Evolutionary conservation across 306 rosid species (phyloP).

Genomic region (Ochetophila trinervis): DNA sequence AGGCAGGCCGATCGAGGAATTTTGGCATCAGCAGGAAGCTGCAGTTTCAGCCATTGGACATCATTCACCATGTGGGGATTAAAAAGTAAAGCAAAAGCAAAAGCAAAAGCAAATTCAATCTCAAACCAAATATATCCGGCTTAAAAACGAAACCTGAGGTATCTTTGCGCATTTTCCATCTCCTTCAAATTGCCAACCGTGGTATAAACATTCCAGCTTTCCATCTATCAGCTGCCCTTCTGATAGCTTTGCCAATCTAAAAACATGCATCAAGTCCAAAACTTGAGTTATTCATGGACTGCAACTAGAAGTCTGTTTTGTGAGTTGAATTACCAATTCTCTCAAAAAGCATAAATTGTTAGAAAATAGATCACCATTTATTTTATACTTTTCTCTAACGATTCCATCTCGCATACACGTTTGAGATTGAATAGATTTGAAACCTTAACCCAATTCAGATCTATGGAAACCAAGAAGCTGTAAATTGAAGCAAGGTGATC

Average conservation of each 20-base stretch:
- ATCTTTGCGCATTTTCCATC: slow-evolving; percentile 93
- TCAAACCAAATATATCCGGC: background rate
- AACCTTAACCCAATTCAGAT: no score
- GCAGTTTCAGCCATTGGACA: slow-evolving; percentile 17
- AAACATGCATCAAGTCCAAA: background rate
- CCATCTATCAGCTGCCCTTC: slow-evolving; percentile 97
- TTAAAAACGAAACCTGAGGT: slow-evolving; percentile 69
- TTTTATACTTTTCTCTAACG: no score
- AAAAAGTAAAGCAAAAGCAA: background rate
- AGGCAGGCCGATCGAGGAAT: slow-evolving; percentile 85
- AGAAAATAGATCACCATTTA: no score
- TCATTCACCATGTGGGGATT: background rate
- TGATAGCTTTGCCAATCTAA: slow-evolving; percentile 87
- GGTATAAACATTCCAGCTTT: slow-evolving; percentile 84
- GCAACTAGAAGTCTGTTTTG: background rate
- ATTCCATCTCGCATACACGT: no score
- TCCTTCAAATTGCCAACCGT: slow-evolving; percentile 98
- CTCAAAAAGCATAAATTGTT: no score
- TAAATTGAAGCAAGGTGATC: no score
- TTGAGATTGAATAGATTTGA: no score
- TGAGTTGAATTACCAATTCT: no score
- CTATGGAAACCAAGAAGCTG: no score
- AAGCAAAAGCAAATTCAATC: background rate
- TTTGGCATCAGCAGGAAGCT: slow-evolving; percentile 94
- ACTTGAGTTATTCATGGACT: background rate